Evolutionary conservation across 768 basidiomycete genomes (phyloP), one percentile per base, ranked within the genome.

Genomic region (Psilocybe cyanescens): DNA sequence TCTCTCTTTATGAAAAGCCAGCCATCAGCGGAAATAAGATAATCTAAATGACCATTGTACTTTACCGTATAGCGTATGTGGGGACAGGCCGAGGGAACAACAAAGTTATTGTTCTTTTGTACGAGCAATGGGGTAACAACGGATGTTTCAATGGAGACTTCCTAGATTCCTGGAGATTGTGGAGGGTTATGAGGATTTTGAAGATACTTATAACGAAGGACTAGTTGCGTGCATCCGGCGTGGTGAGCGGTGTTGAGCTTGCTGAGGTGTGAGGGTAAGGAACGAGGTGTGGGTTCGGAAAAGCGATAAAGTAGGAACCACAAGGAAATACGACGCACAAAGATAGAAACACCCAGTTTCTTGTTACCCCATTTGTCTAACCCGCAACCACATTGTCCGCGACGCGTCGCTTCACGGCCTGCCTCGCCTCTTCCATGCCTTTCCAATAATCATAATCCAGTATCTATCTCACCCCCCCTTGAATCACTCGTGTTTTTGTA

Each of bases 31-130:
- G 55, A n/a, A 19, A 46, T 35, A 24, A 47, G 16, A 48, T 30
- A 47, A 53, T 46, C 44, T 3, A 33, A 48, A 30, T 39, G 46
- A 16, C 31, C 65, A 70, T 72, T 72, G 68, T 70, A 63, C 62
- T 70, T 45, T 63, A 63, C 61, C 56, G 54, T 59, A 44, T 49
- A 47, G 58, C 58, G 53, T 49, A 60, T 55, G 64, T 33, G 14
- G 41, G 41, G 6, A 44, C 50, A 62, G 58, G 59, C 57, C 67
- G 61, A 58, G 45, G 33, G 48, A 60, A 61, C 58, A 65, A 59
- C 30, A 50, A 48, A 31, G 55, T 59, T 67, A 65, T 69, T 67
- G 65, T 69, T 69, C 66, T 64, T 63, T 61, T 65, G 57, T 62
- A 56, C 58, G 57, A 50, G 60, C 54, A 64, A 62, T 56, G 64